phyloP scores from a whole-genome alignment of 2,329 filamentous ascomycete genomes.

The Aspergillus jensenii region DNA sequence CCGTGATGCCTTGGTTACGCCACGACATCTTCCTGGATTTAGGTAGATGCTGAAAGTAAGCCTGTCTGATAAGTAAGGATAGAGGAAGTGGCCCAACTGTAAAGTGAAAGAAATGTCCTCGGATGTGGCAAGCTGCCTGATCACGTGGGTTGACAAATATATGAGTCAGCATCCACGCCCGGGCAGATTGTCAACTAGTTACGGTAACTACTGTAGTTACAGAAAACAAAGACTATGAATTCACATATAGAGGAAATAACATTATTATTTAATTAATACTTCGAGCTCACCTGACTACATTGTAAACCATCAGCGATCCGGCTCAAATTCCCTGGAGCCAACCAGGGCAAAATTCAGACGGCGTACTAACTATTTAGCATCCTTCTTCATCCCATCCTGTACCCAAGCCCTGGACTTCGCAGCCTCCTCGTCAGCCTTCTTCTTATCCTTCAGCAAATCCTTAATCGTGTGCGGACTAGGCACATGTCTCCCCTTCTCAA shows the following conservation, averaged over 20 bases:
- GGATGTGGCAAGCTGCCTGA: constrained; percentile 1
- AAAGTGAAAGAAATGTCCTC: background rate
- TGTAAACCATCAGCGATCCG: background rate
- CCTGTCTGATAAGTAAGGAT: constrained; percentile 7
- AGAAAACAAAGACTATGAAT: background rate
- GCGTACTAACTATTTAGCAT: constrained; percentile 37
- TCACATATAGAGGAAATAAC: background rate
- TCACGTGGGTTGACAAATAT: constrained; percentile 11
- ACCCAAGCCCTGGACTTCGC: constrained; percentile 62
- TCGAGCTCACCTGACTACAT: background rate
- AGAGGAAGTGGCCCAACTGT: background rate
- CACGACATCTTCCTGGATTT: constrained; percentile 55
- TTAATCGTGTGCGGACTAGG: constrained; percentile 63
- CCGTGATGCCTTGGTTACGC: constrained; percentile 80
- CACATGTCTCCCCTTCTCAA: constrained; percentile 74
- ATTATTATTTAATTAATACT: background rate
- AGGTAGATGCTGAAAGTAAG: constrained; percentile 9
- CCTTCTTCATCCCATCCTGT: constrained; percentile 66
- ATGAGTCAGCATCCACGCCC: background rate
- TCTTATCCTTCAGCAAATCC: constrained; percentile 58
- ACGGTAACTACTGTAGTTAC: too few relatives aligned
- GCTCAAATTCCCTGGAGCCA: background rate
- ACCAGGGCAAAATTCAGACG: background rate
- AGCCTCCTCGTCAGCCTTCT: constrained; percentile 59
- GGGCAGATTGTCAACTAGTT: background rate